A percentile compares a stretch with the other conserved stretches of the same genome.
Conservation (phyloP, 2,329 filamentous ascomycete species). For the Seiridium unicorne region DNA sequence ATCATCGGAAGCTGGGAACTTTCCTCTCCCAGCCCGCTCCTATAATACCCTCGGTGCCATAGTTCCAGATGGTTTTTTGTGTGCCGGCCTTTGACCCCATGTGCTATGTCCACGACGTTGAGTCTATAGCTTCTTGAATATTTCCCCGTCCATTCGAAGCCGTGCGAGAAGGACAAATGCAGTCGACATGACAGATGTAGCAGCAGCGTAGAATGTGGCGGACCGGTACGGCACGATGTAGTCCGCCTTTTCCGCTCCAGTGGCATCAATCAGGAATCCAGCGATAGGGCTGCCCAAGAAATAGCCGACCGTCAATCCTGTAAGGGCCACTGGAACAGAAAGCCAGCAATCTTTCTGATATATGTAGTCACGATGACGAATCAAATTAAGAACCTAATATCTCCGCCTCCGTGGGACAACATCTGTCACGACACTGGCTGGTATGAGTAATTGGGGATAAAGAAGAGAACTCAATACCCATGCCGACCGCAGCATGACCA, state of each 20-base stretch:
- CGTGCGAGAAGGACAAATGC: neutral
- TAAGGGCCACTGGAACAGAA: neutral
- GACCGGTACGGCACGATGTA: slow-evolving; percentile 2
- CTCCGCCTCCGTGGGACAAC: too few species aligned
- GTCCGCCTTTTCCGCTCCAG: neutral
- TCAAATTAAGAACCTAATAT: too few species aligned
- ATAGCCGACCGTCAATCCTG: neutral
- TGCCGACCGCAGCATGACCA: neutral
- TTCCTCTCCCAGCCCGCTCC: too few species aligned
- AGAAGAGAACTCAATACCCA: neutral
- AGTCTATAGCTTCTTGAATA: neutral
- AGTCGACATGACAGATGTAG: neutral
- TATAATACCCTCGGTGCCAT: too few species aligned
- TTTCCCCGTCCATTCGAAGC: neutral
- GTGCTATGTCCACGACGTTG: neutral
- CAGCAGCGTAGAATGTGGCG: neutral
- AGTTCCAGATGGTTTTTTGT: neutral
- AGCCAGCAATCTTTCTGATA: too few species aligned
- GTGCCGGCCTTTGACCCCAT: neutral
- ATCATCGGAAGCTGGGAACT: too few species aligned
- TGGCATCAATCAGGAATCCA: slow-evolving; percentile 1
- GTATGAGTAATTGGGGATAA: too few species aligned
- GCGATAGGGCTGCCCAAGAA: neutral
- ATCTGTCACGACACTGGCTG: too few species aligned
- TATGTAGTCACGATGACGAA: too few species aligned